Percentiles rank a stretch among this genome's conserved stretches.
Conservation (phyloP, 2,329 filamentous ascomycete species). For the Fusarium lateritium region DNA sequence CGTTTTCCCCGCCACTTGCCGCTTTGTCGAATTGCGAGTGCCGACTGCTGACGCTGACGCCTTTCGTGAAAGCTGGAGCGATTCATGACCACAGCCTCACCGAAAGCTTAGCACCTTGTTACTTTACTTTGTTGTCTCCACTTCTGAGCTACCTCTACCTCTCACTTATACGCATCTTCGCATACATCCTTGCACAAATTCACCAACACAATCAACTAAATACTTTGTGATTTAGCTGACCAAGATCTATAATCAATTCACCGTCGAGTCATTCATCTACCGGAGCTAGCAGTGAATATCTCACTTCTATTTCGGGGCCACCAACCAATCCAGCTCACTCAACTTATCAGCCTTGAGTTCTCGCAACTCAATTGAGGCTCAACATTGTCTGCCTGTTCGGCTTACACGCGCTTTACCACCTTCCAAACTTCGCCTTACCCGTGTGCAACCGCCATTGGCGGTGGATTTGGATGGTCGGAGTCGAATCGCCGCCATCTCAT, state of each 20-base stretch:
- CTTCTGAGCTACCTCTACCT: constrained; percentile 4
- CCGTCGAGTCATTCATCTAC: background rate
- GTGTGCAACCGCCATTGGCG: constrained; percentile 17
- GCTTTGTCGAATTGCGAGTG: constrained; percentile 43
- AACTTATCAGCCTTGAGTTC: background rate
- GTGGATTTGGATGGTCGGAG: constrained; percentile 6
- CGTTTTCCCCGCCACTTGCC: constrained; percentile 42
- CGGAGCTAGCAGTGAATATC: background rate
- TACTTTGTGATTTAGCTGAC: constrained; percentile 3
- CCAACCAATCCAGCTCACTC: background rate
- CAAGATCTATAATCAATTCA: constrained; percentile 3
- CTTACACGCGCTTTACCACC: constrained; percentile 25
- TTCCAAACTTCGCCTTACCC: constrained; percentile 29
- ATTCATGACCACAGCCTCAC: constrained; percentile 25
- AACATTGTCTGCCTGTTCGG: constrained; percentile 24
- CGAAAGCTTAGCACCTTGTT: constrained; percentile 1
- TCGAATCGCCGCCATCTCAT: constrained; percentile 25
- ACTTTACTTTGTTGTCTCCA: constrained; percentile 1
- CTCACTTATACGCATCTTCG: constrained; percentile 15
- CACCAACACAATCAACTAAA: background rate
- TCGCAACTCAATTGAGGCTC: constrained; percentile 16
- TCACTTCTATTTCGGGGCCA: background rate
- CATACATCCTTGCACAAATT: background rate
- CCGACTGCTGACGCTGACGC: constrained; percentile 35
- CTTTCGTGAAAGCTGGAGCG: constrained; percentile 5